phyloP scores from a whole-genome alignment of 164 flowering plant species.

The Stephania cephalantha region DNA sequence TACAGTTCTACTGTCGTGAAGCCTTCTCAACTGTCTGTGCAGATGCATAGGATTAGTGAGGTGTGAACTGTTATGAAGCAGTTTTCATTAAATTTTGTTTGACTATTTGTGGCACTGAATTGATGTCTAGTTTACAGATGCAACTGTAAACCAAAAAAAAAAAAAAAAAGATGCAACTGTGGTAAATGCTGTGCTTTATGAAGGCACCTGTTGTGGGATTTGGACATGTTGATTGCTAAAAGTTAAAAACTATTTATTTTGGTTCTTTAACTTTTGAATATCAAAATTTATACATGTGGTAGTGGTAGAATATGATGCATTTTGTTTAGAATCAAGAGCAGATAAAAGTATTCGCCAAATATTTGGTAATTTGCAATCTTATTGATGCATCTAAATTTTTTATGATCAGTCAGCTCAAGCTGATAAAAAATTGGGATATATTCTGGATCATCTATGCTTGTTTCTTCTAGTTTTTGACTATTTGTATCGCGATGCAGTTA shows the following conservation, averaged over 20 bases:
- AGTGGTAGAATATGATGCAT: not conserved
- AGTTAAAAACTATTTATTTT: too few relatives aligned
- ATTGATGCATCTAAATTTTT: not conserved
- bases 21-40: too few relatives aligned
- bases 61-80: too few relatives aligned
- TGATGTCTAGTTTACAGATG: not conserved
- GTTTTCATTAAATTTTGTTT: too few relatives aligned
- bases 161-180: not conserved
- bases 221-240: too few relatives aligned
- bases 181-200: not conserved
- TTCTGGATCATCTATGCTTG: not conserved
- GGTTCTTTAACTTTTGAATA: not conserved
- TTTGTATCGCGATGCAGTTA: not conserved
- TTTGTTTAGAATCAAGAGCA: not conserved
- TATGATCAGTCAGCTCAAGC: not conserved
- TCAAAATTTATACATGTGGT: not conserved
- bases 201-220: too few relatives aligned
- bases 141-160: not conserved
- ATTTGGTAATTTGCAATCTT: not conserved
- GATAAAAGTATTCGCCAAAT: not conserved
- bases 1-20: too few relatives aligned
- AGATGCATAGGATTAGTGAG: too few relatives aligned
- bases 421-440: not conserved
- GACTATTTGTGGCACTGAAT: not conserved
- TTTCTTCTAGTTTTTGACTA: not conserved